phyloP scores from a whole-genome alignment of 2,329 filamentous ascomycete genomes.

The Aspergillus candidus region DNA sequence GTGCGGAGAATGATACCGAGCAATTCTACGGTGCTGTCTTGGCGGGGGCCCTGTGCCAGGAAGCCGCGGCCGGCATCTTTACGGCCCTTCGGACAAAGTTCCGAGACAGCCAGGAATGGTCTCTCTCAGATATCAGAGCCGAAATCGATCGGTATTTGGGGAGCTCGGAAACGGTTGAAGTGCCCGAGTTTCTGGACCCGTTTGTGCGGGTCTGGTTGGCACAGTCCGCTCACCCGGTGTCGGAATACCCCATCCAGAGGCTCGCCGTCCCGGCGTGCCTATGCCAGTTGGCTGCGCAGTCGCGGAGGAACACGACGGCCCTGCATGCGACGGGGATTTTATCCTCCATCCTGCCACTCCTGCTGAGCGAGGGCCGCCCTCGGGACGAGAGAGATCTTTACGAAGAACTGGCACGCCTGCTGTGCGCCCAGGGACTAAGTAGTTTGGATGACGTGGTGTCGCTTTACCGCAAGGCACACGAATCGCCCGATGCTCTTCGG shows the following conservation, averaged over 20 bases:
- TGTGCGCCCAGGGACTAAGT: constrained; percentile 71
- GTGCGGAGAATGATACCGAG: constrained; percentile 53
- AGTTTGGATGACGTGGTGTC: constrained; percentile 76
- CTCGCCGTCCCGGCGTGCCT: constrained; percentile 62
- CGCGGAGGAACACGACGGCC: constrained; percentile 62
- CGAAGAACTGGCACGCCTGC: constrained; percentile 58
- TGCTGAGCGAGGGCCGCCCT: constrained; percentile 54
- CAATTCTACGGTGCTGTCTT: constrained; percentile 79
- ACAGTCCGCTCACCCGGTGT: constrained; percentile 51
- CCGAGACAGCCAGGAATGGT: constrained; percentile 10
- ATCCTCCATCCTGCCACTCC: constrained; percentile 58
- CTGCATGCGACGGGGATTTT: constrained; percentile 68
- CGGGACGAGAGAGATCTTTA: constrained; percentile 54
- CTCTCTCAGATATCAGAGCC: constrained; percentile 19
- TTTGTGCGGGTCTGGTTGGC: constrained; percentile 48
- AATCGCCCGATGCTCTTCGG: constrained; percentile 51
- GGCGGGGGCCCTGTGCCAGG: constrained; percentile 73
- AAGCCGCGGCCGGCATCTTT: constrained; percentile 65
- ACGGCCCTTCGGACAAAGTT: constrained; percentile 31
- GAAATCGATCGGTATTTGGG: constrained; percentile 34
- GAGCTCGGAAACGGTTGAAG: constrained; percentile 39
- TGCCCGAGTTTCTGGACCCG: constrained; percentile 34
- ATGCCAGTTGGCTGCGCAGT: constrained; percentile 52
- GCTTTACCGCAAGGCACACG: constrained; percentile 56
- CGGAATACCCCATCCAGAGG: constrained; percentile 26